A percentile compares a stretch with the other conserved stretches of the same genome.
Conservation (phyloP, 2,329 filamentous ascomycete species). For the Penicillium sp. region DNA sequence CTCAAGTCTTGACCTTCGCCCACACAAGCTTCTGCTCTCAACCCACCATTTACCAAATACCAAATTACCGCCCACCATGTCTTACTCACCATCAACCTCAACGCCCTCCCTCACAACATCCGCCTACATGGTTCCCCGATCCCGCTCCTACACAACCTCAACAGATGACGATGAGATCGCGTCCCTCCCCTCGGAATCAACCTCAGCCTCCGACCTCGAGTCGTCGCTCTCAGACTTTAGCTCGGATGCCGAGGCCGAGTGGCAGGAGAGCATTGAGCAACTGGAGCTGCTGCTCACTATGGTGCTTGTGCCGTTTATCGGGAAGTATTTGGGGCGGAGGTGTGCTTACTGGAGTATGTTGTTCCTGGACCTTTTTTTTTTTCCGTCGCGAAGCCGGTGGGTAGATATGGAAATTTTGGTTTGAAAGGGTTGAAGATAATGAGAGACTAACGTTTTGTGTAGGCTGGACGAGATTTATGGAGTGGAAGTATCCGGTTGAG, state of each 20-base stretch:
- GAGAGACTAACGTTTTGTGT: conserved; percentile 6
- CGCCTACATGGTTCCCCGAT: conserved; percentile 46
- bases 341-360: conserved; percentile 91
- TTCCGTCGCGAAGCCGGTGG: neutral
- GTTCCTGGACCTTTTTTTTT: conserved; percentile 10
- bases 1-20: neutral
- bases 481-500: conserved; percentile 88
- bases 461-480: conserved; percentile 95
- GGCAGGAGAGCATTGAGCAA: conserved; percentile 93
- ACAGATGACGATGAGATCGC: conserved; percentile 47
- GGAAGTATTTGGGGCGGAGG: conserved; percentile 92
- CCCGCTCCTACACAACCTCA: conserved; percentile 32
- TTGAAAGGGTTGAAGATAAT: conserved; percentile 9
- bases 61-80: conserved; percentile 31
- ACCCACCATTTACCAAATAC: conserved; percentile 9
- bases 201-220: conserved; percentile 47
- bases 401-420: neutral
- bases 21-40: neutral
- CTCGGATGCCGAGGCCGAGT: conserved; percentile 90
- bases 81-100: conserved; percentile 31
- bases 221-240: conserved; percentile 46
- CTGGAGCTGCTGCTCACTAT: conserved; percentile 90
- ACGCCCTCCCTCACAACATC: conserved; percentile 45
- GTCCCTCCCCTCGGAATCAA: conserved; percentile 49
- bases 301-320: conserved; percentile 90